A percentile compares a stretch with the other conserved stretches of the same genome.
Evolutionary conservation across 2,329 filamentous ascomycete genomes (phyloP).

Genomic region (Cladosporium velox): DNA sequence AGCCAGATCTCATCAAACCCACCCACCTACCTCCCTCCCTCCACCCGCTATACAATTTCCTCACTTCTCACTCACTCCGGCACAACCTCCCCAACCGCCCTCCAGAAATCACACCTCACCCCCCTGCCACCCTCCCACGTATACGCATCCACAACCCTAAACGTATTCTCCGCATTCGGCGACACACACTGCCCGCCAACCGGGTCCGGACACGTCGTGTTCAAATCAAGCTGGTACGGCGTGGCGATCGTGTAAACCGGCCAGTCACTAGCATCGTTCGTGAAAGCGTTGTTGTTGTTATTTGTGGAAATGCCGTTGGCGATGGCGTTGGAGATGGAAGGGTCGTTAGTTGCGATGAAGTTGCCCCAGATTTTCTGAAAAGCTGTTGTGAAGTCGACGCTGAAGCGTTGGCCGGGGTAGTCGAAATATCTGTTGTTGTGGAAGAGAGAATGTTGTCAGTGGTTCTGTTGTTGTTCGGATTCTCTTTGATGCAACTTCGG

Average conservation of each 20-base stretch:
- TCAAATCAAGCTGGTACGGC: not conserved
- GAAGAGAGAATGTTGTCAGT: not conserved
- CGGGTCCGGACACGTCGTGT: not conserved
- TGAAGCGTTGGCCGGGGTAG: not conserved
- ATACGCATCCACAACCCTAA: constrained; percentile 47
- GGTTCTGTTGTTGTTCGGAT: not conserved
- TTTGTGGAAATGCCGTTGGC: not conserved
- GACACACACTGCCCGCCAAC: not conserved
- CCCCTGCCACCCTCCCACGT: constrained; percentile 54
- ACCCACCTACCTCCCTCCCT: not conserved
- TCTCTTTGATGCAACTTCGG: not conserved
- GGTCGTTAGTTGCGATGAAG: not conserved
- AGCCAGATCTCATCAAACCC: not conserved
- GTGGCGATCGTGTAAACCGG: not conserved
- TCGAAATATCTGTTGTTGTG: not conserved
- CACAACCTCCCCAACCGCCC: constrained; percentile 20
- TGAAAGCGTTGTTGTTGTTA: not conserved
- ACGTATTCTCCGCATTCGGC: constrained; percentile 39
- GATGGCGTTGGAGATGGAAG: not conserved
- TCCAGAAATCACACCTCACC: constrained; percentile 51
- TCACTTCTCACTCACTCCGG: not conserved
- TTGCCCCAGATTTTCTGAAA: not conserved
- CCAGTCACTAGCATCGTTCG: not conserved
- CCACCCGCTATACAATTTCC: too few species aligned
- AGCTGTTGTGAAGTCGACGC: not conserved